A percentile compares a stretch with the other conserved stretches of the same genome.
phyloP scores from a whole-genome alignment of 441 rosid species.

The Pelargonium citronellum region DNA sequence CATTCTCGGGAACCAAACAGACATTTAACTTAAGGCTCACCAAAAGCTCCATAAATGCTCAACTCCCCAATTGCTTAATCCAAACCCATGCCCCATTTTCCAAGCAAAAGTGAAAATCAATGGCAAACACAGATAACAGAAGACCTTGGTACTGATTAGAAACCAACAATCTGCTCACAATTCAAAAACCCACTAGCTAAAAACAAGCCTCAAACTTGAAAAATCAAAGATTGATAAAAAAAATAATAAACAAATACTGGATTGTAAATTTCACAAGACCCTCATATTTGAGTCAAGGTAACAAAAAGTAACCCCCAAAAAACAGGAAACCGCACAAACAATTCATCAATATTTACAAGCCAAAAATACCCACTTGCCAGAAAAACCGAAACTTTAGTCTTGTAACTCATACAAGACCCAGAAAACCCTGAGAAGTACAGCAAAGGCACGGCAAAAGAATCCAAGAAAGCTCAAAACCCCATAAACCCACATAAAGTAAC shows the following conservation, averaged over 20 bases:
- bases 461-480: conserved; percentile 5
- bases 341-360: background rate
- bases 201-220: background rate
- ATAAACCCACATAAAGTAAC: background rate
- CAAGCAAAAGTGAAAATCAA: background rate
- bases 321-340: background rate
- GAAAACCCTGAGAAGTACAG: background rate
- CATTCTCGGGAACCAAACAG: conserved; percentile 15
- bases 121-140: background rate
- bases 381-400: background rate
- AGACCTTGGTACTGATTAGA: background rate
- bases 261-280: no score
- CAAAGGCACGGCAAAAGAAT: background rate
- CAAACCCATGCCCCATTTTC: background rate
- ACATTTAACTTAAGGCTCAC: background rate
- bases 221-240: background rate
- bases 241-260: no score
- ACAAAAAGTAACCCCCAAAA: no score
- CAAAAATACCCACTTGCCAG: no score
- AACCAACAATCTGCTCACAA: background rate
- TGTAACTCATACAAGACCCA: background rate
- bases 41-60: background rate
- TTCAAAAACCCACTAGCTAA: background rate
- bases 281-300: no score
- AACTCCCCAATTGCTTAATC: background rate